Base-by-base conservation (phyloP, 345 rosid species). In the Psidium guajava region DNA sequence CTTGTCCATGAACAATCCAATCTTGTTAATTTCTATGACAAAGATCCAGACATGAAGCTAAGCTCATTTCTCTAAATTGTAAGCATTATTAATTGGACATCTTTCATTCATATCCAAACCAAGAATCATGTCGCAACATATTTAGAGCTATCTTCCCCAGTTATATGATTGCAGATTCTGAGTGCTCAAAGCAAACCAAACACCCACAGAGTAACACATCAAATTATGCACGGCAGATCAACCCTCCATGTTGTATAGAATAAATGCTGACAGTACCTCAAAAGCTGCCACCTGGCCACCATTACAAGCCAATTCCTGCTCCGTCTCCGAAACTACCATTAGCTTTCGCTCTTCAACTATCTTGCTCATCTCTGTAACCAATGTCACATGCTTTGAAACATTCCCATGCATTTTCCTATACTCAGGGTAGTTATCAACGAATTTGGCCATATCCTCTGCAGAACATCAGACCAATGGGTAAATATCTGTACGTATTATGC, bases 401-500 rank as follows among this genome's bases (percentile, higher is more conserved):
- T 96, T 97, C 80, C 99, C 99, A 83, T 96, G 99, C 99, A 96
- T 96, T 91, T 96, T 96, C 87, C 93, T 93, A 87, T 94, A 97
- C 92, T 94, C 99, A 11, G 99, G 36, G 36, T 36, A 36, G 36
- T 36, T 36, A 36, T 36, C 36, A 36, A 97, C 98, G 92, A 97
- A 97, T 88, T 95, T 97, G 88, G 98, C 99, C 99, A 95, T 96
- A 90, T 97, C 99, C 88, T 94, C 99, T 97, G 95, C 91, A 90
- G 84, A 90, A 88, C 73, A 84, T 61, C 59, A 82, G 84, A 20
- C 80, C 80, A 69, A 36, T 69, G 80, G 80, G 25, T 36, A 69
- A 36, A 69, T 69, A 69, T 21, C 25, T 4, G 40, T 18, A 69
- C 2, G 6, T 69, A 36, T 69, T 36, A 69, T 36, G 25, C 80